Evolutionary conservation across 2,329 filamentous ascomycete genomes (phyloP).

Genomic region (Aspergillus candidus): DNA sequence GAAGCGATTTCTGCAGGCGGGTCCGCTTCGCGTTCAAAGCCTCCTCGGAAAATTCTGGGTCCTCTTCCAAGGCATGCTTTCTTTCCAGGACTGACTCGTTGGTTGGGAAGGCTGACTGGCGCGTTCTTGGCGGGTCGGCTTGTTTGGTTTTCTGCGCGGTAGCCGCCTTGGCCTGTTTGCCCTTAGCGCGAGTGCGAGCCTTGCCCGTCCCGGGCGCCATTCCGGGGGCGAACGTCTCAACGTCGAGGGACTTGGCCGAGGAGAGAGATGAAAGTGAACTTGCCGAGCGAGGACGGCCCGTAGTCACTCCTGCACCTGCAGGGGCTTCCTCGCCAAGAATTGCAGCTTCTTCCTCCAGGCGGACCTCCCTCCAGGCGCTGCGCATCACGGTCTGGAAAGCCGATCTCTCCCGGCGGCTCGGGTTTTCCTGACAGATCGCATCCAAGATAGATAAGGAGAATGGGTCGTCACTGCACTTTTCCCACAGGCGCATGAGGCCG

Average conservation of each 20-base stretch:
- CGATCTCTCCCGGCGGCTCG: conserved; percentile 20
- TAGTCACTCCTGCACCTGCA: conserved; percentile 5
- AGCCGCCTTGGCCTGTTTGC: conserved; percentile 22
- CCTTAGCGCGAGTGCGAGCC: conserved; percentile 14
- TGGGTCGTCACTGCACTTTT: conserved; percentile 24
- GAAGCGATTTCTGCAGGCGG: conserved; percentile 17
- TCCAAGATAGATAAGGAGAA: conserved; percentile 27
- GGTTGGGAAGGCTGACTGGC: conserved; percentile 15
- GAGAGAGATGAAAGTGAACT: conserved; percentile 35
- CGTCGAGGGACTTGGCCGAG: conserved; percentile 34
- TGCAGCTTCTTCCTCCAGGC: conserved; percentile 7
- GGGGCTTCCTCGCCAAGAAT: neutral
- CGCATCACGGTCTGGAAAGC: conserved; percentile 29
- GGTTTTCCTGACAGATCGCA: conserved; percentile 22
- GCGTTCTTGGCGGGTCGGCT: conserved; percentile 7
- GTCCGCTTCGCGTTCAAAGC: conserved; percentile 22
- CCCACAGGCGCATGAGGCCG: conserved; percentile 25
- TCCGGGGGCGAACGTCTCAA: conserved; percentile 26
- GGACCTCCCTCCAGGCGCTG: conserved; percentile 20
- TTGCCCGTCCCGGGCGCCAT: conserved; percentile 13
- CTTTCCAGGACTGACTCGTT: conserved; percentile 21
- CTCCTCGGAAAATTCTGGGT: conserved; percentile 24
- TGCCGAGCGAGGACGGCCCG: conserved; percentile 19
- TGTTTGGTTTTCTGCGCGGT: conserved; percentile 21
- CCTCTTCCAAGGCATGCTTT: conserved; percentile 24